Percentiles rank a stretch among this genome's conserved stretches.
phyloP scores from a whole-genome alignment of 2,329 filamentous ascomycete species.

The Xylaria sp. region DNA sequence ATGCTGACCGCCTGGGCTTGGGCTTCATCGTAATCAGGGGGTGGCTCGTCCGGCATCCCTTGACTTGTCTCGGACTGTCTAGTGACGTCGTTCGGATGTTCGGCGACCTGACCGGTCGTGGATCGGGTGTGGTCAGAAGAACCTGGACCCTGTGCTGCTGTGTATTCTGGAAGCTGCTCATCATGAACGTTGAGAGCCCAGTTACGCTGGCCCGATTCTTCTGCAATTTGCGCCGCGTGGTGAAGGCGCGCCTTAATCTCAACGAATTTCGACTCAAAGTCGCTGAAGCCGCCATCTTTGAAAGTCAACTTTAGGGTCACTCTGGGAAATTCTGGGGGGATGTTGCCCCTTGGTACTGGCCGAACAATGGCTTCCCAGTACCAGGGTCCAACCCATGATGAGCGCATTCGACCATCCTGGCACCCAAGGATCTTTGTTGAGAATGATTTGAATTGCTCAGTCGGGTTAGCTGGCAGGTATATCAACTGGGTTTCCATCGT shows the following conservation, averaged over 20 bases:
- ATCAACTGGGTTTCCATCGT: slow-evolving; percentile 69
- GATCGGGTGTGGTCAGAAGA: slow-evolving; percentile 33
- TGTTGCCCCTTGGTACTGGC: slow-evolving; percentile 84
- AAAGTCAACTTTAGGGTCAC: slow-evolving; percentile 88
- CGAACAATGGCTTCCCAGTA: slow-evolving; percentile 84
- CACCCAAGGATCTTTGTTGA: slow-evolving; percentile 88
- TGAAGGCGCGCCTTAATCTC: slow-evolving; percentile 83
- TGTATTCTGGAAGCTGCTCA: slow-evolving; percentile 89
- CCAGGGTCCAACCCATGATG: slow-evolving; percentile 93
- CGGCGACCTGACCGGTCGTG: slow-evolving; percentile 41
- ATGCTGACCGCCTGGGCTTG: slow-evolving; percentile 74
- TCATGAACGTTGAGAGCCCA: slow-evolving; percentile 70
- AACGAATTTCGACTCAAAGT: slow-evolving; percentile 86
- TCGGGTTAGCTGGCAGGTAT: slow-evolving; percentile 80
- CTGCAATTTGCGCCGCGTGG: slow-evolving; percentile 80
- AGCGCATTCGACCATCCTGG: slow-evolving; percentile 84
- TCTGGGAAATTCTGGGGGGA: slow-evolving; percentile 76
- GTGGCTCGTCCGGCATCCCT: slow-evolving; percentile 74
- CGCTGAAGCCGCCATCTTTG: slow-evolving; percentile 93
- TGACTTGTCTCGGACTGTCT: slow-evolving; percentile 46
- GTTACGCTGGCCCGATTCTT: slow-evolving; percentile 71
- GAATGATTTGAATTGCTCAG: slow-evolving; percentile 82
- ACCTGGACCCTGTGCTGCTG: slow-evolving; percentile 61
- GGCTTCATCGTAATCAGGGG: slow-evolving; percentile 90
- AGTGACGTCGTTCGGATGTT: slow-evolving; percentile 41